Evolutionary conservation across 345 rosid species (phyloP).

Genomic region (Salix brachista): DNA sequence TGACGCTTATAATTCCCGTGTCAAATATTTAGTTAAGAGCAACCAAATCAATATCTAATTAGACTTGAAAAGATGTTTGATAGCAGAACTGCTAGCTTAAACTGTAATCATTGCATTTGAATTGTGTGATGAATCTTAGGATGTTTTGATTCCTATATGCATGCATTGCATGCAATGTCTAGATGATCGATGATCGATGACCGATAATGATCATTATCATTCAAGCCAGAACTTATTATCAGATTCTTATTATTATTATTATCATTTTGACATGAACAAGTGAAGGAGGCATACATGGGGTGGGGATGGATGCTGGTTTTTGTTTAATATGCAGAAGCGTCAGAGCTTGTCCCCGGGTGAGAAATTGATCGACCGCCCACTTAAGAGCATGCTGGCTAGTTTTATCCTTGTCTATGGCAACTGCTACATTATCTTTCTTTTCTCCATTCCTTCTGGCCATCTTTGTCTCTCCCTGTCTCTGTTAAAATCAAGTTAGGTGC

Average conservation of each 20-base stretch:
- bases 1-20: not conserved
- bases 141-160: not conserved
- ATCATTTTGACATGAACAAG: not conserved
- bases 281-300: conserved; percentile 22
- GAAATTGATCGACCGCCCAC: conserved; percentile 67
- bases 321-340: conserved; percentile 67
- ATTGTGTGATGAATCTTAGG: not conserved
- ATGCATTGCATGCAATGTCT: not conserved
- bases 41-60: not conserved
- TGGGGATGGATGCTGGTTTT: conserved; percentile 35
- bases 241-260: too few species aligned
- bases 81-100: not conserved
- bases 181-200: too few species aligned
- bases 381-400: conserved; percentile 70
- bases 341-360: conserved; percentile 48
- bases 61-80: not conserved
- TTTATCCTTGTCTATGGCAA: conserved; percentile 76
- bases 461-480: not conserved
- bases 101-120: not conserved
- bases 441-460: conserved; percentile 8
- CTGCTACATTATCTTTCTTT: conserved; percentile 31
- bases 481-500: not conserved
- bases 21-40: not conserved
- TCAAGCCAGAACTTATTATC: not conserved
- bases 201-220: not conserved